Evolutionary conservation across 768 basidiomycete genomes (phyloP).

Genomic region (Asterophora lycoperdoides): DNA sequence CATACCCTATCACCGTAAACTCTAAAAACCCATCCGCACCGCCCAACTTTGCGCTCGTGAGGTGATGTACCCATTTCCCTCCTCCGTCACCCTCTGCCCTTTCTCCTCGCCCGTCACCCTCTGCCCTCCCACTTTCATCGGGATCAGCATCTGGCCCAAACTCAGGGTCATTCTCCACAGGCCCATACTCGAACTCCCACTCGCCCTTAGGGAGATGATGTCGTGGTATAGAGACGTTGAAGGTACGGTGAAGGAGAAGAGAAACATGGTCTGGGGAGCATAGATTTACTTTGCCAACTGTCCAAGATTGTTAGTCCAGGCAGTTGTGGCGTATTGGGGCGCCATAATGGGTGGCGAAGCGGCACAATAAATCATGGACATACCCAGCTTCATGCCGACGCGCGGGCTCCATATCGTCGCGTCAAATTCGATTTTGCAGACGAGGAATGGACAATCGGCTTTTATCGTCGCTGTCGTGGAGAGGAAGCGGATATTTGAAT

Average conservation of each 20-base stretch:
- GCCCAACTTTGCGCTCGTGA: constrained; percentile 68
- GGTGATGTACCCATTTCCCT: constrained; percentile 77
- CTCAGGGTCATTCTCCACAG: constrained; percentile 77
- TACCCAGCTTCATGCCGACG: constrained; percentile 77
- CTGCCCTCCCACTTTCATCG: constrained; percentile 17
- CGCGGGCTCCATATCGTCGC: constrained; percentile 87
- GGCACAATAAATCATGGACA: constrained; percentile 19
- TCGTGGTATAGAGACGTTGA: constrained; percentile 93
- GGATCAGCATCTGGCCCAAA: constrained; percentile 40
- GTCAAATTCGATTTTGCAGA: constrained; percentile 72
- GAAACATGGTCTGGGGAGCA: constrained; percentile 92
- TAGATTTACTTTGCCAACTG: constrained; percentile 83
- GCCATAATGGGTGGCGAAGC: too few species aligned
- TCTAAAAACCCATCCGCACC: constrained; percentile 61
- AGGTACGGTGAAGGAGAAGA: constrained; percentile 83
- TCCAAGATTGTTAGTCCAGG: too few species aligned
- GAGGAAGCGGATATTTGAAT: constrained; percentile 72
- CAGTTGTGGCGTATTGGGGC: too few species aligned
- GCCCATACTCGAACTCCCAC: constrained; percentile 86
- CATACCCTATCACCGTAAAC: constrained; percentile 86
- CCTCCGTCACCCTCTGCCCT: constrained; percentile 38
- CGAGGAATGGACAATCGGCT: constrained; percentile 81
- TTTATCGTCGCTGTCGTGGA: constrained; percentile 62
- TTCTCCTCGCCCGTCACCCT: constrained; percentile 13
- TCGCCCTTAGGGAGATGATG: constrained; percentile 79